phyloP scores from a whole-genome alignment of 1,284 basidiomycete genomes.

The Violaceomyces palustris region DNA sequence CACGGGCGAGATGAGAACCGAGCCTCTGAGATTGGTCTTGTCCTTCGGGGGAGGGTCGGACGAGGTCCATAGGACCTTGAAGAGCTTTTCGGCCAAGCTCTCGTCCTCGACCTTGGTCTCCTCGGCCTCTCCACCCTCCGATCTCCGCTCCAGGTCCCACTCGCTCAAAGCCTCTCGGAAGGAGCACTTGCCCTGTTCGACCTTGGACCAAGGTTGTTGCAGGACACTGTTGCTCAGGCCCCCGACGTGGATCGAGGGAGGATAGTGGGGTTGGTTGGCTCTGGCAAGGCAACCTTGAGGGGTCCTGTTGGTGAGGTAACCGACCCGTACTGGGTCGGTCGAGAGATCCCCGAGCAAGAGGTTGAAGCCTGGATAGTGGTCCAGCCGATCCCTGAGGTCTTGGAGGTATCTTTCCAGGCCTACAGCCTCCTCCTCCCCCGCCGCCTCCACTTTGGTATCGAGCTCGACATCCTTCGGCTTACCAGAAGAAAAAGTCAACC shows the following conservation, averaged over 20 bases:
- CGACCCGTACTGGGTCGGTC: neutral
- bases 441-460: too few relatives aligned
- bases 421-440: neutral
- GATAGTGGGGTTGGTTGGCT: neutral
- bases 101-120: constrained; percentile 3
- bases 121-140: too few relatives aligned
- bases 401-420: constrained; percentile 5
- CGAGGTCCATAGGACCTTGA: constrained; percentile 15
- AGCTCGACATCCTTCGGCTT: too few relatives aligned
- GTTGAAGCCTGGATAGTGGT: constrained; percentile 37
- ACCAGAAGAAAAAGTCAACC: too few relatives aligned
- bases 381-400: constrained; percentile 1
- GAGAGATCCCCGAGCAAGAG: constrained; percentile 18
- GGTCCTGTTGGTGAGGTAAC: constrained; percentile 21
- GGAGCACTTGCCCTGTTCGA: constrained; percentile 2
- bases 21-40: constrained; percentile 11
- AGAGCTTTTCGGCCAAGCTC: constrained; percentile 9
- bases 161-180: constrained; percentile 5
- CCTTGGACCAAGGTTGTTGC: constrained; percentile 18
- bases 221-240: constrained; percentile 26
- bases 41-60: constrained; percentile 4
- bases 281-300: constrained; percentile 1
- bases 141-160: too few relatives aligned
- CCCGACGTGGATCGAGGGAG: neutral
- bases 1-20: constrained; percentile 23